These are phyloP conservation scores for Ustilago bromivora DNA, from an alignment of 1,284 basidiomycete species.

Conservation along the genomic window DNA sequence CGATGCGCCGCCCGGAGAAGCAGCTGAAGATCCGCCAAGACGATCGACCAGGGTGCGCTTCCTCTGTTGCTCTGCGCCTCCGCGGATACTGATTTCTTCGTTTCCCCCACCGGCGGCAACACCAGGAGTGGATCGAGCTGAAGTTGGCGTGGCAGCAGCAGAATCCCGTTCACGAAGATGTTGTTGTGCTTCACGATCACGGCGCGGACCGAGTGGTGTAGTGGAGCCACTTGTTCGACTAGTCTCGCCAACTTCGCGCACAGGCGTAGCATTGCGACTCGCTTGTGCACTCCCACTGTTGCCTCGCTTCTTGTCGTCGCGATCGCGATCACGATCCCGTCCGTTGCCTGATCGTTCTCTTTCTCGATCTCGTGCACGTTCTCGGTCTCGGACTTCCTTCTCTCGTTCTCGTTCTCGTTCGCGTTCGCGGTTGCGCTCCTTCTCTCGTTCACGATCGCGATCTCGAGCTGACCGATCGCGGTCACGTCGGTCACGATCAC, in stretches of 20 bases:
- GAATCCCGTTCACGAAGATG: conserved; percentile 17
- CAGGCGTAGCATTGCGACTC: conserved; percentile 36
- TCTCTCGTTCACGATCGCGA: conserved; percentile 14
- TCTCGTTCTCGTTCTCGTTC: background rate
- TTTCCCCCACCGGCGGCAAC: conserved; percentile 3
- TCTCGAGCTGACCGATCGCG: conserved; percentile 22
- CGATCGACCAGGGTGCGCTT: conserved; percentile 43
- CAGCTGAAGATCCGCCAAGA: conserved; percentile 17
- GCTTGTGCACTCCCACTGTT: conserved; percentile 26
- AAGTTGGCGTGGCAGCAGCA: conserved; percentile 21
- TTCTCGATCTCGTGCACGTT: conserved; percentile 9
- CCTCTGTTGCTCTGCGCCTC: conserved; percentile 27
- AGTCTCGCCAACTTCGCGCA: conserved; percentile 17
- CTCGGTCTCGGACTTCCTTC: conserved; percentile 1
- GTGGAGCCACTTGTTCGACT: conserved; percentile 16
- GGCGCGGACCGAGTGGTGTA: conserved; percentile 31
- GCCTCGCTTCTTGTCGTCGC: conserved; percentile 18
- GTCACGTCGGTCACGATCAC: conserved; percentile 19
- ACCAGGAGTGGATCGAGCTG: conserved; percentile 21
- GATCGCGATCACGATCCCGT: conserved; percentile 4
- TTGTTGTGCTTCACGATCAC: conserved; percentile 32
- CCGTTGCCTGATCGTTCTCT: background rate
- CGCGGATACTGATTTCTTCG: conserved; percentile 31
- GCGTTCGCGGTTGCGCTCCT: conserved; percentile 8
- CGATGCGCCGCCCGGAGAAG: conserved; percentile 20